Evolutionary conservation across 2,329 filamentous ascomycete genomes (phyloP).

Genomic region (Fusarium algeriense): DNA sequence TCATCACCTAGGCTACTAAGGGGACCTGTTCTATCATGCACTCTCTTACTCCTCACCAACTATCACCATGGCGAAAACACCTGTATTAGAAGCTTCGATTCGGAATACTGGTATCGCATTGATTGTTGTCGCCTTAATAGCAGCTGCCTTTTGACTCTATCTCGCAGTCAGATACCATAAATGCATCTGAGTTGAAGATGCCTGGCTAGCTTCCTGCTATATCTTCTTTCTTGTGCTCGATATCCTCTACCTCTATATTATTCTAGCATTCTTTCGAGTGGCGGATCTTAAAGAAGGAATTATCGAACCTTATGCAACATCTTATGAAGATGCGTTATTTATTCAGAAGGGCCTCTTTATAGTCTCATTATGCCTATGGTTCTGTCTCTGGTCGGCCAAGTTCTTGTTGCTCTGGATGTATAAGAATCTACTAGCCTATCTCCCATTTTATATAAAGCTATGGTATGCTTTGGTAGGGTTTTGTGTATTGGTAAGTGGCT

Average conservation of each 20-base stretch:
- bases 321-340: neutral
- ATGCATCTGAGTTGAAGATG: neutral
- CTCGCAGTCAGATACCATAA: neutral
- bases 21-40: no score
- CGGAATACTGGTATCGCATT: neutral
- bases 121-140: neutral
- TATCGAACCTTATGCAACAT: neutral
- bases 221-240: neutral
- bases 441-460: neutral
- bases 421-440: neutral
- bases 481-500: neutral
- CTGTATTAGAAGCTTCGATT: neutral
- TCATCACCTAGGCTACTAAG: no score
- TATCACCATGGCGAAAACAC: neutral
- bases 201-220: neutral
- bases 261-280: neutral
- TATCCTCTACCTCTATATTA: neutral
- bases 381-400: neutral
- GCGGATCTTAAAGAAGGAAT: neutral
- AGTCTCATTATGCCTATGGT: neutral
- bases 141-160: neutral
- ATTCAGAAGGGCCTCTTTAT: neutral
- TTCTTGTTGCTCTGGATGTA: neutral
- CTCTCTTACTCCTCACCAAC: accelerated
- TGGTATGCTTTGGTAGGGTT: neutral